Evolutionary conservation across 2,329 filamentous ascomycete species (phyloP), one percentile per base, ranked within the genome.

Genomic region (Fusarium sp.): DNA sequence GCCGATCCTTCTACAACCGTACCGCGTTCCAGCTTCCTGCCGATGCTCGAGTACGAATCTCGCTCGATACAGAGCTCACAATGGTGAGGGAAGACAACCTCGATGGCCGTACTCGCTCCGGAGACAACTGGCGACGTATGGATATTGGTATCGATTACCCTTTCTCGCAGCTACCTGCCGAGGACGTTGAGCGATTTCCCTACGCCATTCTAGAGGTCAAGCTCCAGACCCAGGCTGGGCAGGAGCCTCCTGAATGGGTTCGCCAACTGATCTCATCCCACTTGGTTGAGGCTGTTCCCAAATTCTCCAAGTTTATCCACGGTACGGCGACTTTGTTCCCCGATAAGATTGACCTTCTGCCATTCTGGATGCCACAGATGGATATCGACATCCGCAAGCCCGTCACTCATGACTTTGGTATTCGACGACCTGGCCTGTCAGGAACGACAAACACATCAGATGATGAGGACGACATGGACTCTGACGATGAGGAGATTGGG

Each of bases 311-410:
- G 82, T 99, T 98, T 79, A 98, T 99, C 61, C 96, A 99, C 79
- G 96, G 96, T 62, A 94, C 91, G 3, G 95, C 95, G 11, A 92
- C 89, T 12, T 82, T 99, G 45, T 97, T 97, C 79, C 94, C 94
- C 0, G 87, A 90, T 44, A 89, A 92, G 57, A 99, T 99, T 79
- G 85, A 97, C 47, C 85, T 99, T 13, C 84, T 99, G 8, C 96
- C 96, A 1, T 99, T 93, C 84, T 99, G 96, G 96, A 92, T 95
- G 84, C 96, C 96, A 1, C 96, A 99, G 81, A 99, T 99, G 96
- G 91, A 97, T 71, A 89, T 97, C 26, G 96, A 99, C 76, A 99
- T 99, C 74, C 92, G 94, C 71, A 99, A 99, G 80, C 94, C 96
- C 1, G 88, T 89, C 31, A 93, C 89, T 6, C 93, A 96, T 74